A percentile compares a stretch with the other conserved stretches of the same genome.
phyloP scores from a whole-genome alignment of 2,329 filamentous ascomycete genomes.

The Botrytis deweyae region DNA sequence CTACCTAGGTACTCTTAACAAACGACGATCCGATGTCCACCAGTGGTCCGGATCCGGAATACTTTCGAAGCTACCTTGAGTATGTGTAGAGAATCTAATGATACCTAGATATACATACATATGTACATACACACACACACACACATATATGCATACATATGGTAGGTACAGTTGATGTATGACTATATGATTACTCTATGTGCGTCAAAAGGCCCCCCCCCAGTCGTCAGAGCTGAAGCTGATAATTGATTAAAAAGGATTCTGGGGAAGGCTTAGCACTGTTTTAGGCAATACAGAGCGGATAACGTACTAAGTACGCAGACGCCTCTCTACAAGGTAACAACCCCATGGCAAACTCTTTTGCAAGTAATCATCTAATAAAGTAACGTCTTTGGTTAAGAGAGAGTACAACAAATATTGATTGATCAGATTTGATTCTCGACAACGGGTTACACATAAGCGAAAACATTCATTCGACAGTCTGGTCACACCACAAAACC shows the following conservation, averaged over 20 bases:
- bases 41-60: background rate
- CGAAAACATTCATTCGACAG: background rate
- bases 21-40: background rate
- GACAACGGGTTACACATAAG: background rate
- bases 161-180: background rate
- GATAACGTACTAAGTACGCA: background rate
- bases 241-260: slow-evolving; percentile 10
- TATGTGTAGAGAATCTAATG: background rate
- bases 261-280: slow-evolving; percentile 15
- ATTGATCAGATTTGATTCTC: slow-evolving; percentile 13
- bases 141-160: background rate
- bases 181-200: slow-evolving; percentile 8
- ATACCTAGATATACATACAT: background rate
- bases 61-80: background rate
- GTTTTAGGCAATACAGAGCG: background rate
- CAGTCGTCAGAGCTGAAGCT: slow-evolving; percentile 16
- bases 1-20: background rate
- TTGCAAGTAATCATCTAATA: background rate
- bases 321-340: background rate
- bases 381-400: background rate
- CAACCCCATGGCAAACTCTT: background rate
- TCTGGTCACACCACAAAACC: background rate
- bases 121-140: background rate
- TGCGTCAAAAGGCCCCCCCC: background rate
- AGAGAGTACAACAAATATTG: background rate